Percentiles rank a stretch among this genome's conserved stretches.
These are phyloP conservation scores for Crucihimalaya himalaica DNA, from an alignment of 345 rosid species.

Conservation along the genomic window DNA sequence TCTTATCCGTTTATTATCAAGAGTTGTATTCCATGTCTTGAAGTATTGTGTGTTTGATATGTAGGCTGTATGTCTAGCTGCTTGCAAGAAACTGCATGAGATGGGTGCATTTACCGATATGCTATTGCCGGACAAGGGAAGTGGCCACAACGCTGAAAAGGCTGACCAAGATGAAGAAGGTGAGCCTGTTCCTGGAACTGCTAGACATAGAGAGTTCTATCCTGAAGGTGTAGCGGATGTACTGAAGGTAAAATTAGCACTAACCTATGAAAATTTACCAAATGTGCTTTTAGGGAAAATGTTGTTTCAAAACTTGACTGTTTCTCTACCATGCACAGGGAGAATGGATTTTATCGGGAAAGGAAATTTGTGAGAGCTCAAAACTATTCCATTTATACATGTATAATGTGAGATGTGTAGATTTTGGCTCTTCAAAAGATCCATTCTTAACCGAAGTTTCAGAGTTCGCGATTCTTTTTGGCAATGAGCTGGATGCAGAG, in stretches of 20 bases:
- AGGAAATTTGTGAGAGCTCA: slow-evolving; percentile 54
- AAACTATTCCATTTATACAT: slow-evolving; percentile 63
- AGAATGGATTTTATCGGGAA: slow-evolving; percentile 91
- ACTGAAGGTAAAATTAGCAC: slow-evolving; percentile 55
- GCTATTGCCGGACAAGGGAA: slow-evolving; percentile 98
- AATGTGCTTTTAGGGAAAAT: background rate
- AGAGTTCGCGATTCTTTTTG: slow-evolving; percentile 87
- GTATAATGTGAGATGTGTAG: slow-evolving; percentile 72
- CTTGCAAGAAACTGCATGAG: slow-evolving; percentile 98
- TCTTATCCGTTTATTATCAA: background rate
- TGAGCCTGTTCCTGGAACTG: slow-evolving; percentile 98
- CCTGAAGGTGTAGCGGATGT: slow-evolving; percentile 96
- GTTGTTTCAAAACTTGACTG: slow-evolving; percentile 10
- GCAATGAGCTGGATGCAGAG: slow-evolving; percentile 99
- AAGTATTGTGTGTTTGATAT: slow-evolving; percentile 33
- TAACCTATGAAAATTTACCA: background rate
- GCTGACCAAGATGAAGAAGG: slow-evolving; percentile 84
- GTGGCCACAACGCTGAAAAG: slow-evolving; percentile 81
- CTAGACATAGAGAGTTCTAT: slow-evolving; percentile 97
- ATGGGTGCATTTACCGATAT: slow-evolving; percentile 99
- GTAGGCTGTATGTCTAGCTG: slow-evolving; percentile 98
- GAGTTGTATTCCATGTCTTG: background rate
- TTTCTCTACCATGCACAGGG: slow-evolving; percentile 57
- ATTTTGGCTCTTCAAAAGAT: slow-evolving; percentile 78
- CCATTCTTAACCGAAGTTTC: slow-evolving; percentile 83